These are phyloP conservation scores for Colletotrichum brevisporum DNA, from an alignment of 2,329 filamentous ascomycete genomes.

Conservation along the genomic window DNA sequence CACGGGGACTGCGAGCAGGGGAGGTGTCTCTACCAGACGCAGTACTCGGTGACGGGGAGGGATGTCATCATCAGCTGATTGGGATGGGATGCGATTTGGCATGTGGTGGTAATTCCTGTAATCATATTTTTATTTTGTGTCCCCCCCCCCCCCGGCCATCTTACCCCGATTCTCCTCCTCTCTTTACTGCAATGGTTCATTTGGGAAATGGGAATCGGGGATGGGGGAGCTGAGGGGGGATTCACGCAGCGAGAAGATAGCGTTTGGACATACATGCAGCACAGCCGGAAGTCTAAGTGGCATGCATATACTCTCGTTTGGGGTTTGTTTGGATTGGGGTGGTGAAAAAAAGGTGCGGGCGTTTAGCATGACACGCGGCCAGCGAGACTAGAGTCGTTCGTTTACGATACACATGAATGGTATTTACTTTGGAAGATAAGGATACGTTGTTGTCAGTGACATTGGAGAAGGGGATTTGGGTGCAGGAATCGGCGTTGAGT, in stretches of 20 bases:
- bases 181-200: not conserved
- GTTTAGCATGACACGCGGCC: not conserved
- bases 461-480: not conserved
- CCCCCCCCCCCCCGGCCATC: not conserved
- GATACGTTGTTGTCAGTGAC: no score
- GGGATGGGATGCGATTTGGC: not conserved
- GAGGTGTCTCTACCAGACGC: conserved; percentile 54
- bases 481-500: not conserved
- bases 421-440: not conserved
- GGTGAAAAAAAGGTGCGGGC: conserved; percentile 5
- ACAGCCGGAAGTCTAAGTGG: conserved; percentile 14
- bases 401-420: conserved; percentile 18
- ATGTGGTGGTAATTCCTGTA: conserved; percentile 8
- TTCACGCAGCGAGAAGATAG: not conserved
- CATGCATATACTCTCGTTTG: not conserved
- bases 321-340: not conserved
- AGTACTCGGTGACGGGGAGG: conserved; percentile 33
- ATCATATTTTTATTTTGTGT: conserved; percentile 11
- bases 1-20: conserved; percentile 52
- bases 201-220: no score
- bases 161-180: not conserved
- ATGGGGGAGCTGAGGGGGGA: not conserved
- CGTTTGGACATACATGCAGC: conserved; percentile 10
- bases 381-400: conserved; percentile 1
- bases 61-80: conserved; percentile 39